Conservation (phyloP, 1,284 basidiomycete species). For the Mycena sp. region DNA sequence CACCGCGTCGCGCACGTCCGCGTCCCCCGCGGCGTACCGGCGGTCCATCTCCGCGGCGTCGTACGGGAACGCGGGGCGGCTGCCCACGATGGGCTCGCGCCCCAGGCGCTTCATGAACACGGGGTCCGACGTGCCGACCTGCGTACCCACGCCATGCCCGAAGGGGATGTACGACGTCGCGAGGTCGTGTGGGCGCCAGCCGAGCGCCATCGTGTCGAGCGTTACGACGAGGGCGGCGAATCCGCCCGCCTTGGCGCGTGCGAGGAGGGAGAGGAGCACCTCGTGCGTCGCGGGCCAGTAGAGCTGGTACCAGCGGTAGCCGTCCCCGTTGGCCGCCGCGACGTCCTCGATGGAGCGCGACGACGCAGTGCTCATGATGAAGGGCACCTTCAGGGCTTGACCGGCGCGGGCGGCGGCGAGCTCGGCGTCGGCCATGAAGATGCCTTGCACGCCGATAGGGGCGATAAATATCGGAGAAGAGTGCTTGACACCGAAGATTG, state of each 20-base stretch:
- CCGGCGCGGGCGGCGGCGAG: constrained; percentile 75
- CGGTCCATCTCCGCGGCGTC: constrained; percentile 54
- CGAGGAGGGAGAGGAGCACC: constrained; percentile 70
- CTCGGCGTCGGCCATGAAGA: constrained; percentile 75
- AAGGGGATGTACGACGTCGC: constrained; percentile 69
- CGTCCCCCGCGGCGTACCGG: constrained; percentile 55
- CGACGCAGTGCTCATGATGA: constrained; percentile 78
- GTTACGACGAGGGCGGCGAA: constrained; percentile 77
- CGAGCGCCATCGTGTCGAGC: constrained; percentile 71
- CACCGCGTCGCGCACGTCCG: constrained; percentile 47
- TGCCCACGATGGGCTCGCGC: constrained; percentile 50
- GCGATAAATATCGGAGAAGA: constrained; percentile 74
- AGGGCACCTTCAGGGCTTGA: constrained; percentile 69
- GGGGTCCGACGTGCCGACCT: constrained; percentile 73
- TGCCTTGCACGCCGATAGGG: constrained; percentile 80
- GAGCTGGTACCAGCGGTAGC: constrained; percentile 82
- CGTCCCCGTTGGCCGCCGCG: constrained; percentile 68
- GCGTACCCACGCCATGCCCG: constrained; percentile 64
- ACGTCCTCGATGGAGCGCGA: constrained; percentile 79
- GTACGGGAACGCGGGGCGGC: constrained; percentile 66
- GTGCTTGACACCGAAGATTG: constrained; percentile 74
- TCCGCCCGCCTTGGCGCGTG: constrained; percentile 69
- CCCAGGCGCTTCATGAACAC: constrained; percentile 70
- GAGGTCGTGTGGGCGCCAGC: constrained; percentile 77
- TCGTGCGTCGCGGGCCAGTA: constrained; percentile 78